These are phyloP conservation scores for Endocarpon pusillum DNA, from an alignment of 495 filamentous ascomycete species.

Conservation along the genomic window DNA sequence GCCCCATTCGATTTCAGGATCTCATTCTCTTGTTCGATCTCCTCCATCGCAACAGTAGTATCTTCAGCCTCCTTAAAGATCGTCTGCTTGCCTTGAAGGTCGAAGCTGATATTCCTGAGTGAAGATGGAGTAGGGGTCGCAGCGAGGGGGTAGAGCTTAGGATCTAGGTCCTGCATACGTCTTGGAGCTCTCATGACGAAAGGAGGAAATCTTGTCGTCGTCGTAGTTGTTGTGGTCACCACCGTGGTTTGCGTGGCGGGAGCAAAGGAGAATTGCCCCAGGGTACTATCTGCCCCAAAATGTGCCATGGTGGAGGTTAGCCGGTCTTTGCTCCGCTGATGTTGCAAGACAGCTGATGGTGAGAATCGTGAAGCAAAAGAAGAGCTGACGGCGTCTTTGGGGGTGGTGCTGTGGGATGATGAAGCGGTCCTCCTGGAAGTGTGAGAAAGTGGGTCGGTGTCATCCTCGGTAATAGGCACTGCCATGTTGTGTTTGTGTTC, in stretches of 20 bases:
- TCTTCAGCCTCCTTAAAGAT: conserved; percentile 52
- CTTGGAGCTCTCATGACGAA: conserved; percentile 60
- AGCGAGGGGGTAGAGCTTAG: conserved; percentile 81
- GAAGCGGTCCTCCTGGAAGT: too few species aligned
- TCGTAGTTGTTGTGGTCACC: conserved; percentile 88
- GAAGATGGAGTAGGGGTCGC: conserved; percentile 58
- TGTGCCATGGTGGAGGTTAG: too few species aligned
- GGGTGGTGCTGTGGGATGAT: too few species aligned
- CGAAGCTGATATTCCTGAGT: conserved; percentile 56
- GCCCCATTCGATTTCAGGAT: too few species aligned
- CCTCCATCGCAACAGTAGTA: conserved; percentile 29
- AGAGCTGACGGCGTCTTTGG: too few species aligned
- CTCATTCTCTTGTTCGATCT: conserved; percentile 16
- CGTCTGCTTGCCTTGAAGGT: conserved; percentile 45
- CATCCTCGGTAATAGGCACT: too few species aligned
- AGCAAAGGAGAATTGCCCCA: conserved; percentile 53
- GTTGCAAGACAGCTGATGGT: too few species aligned
- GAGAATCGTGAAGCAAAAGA: too few species aligned
- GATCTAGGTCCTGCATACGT: conserved; percentile 56
- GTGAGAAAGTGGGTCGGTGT: too few species aligned
- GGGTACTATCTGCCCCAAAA: conserved; percentile 14
- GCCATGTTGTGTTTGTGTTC: too few species aligned
- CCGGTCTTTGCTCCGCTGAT: too few species aligned
- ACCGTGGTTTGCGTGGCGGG: conserved; percentile 59
- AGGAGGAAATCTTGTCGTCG: conserved; percentile 76